A percentile compares a stretch with the other conserved stretches of the same genome.
phyloP scores from a whole-genome alignment of 2,329 filamentous ascomycete genomes.

The Aspergillus ustus region DNA sequence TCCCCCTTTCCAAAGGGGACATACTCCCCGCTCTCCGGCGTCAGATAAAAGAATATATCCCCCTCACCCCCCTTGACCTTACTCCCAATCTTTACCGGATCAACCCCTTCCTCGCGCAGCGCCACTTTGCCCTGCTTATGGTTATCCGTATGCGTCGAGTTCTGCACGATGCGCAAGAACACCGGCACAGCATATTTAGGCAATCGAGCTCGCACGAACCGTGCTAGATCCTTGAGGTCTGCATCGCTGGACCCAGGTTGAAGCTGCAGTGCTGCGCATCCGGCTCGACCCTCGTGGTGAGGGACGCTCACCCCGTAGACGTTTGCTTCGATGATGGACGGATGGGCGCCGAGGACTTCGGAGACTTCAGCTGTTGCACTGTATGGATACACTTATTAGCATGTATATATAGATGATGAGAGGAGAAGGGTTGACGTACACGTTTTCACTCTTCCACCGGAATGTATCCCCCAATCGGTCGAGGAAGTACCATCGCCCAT shows the following conservation, averaged over 20 bases:
- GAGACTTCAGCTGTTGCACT: conserved; percentile 67
- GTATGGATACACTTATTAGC: background rate
- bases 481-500: conserved; percentile 72
- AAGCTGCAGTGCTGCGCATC: conserved; percentile 64
- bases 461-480: conserved; percentile 75
- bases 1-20: conserved; percentile 62
- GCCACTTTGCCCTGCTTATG: conserved; percentile 81
- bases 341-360: conserved; percentile 64
- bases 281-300: conserved; percentile 69
- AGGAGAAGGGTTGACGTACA: conserved; percentile 42
- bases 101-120: conserved; percentile 68
- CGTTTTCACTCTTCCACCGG: conserved; percentile 74
- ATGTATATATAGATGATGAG: background rate
- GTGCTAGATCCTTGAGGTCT: conserved; percentile 64
- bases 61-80: conserved; percentile 49
- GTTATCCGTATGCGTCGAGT: conserved; percentile 58
- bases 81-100: conserved; percentile 54
- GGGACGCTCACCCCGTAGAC: conserved; percentile 72
- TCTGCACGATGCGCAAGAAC: conserved; percentile 67
- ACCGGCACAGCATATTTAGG: conserved; percentile 77
- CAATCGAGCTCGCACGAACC: conserved; percentile 62
- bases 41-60: conserved; percentile 58
- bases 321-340: conserved; percentile 67
- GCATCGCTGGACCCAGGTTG: conserved; percentile 50
- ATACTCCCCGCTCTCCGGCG: conserved; percentile 58